Conservation (phyloP, 2,329 filamentous ascomycete species). For the Lasiodiplodia citricola region DNA sequence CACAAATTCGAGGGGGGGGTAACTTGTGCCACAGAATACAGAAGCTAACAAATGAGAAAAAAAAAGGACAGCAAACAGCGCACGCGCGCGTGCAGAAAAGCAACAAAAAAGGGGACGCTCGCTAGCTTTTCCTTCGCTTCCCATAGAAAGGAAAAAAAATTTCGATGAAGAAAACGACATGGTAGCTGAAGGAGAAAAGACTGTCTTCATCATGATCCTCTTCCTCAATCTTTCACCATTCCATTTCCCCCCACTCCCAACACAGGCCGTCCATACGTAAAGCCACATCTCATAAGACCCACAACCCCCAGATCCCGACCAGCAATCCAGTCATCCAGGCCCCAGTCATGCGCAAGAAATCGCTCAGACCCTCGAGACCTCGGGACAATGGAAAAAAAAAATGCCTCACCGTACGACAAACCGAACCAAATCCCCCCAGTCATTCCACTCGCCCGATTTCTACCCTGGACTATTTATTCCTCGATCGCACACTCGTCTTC, state of each 20-base stretch:
- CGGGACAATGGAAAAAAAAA: not conserved
- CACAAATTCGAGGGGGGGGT: not conserved
- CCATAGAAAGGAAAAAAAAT: not conserved
- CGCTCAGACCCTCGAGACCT: not conserved
- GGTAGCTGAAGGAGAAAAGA: not conserved
- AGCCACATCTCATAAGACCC: not conserved
- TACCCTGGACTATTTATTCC: not conserved
- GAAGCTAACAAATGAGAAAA: not conserved
- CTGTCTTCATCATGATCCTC: not conserved
- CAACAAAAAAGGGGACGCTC: not conserved
- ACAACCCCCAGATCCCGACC: not conserved
- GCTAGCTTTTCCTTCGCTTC: not conserved
- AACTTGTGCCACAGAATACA: not conserved
- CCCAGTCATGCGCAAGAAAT: not conserved
- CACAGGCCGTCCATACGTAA: not conserved
- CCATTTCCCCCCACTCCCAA: not conserved
- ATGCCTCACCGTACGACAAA: not conserved
- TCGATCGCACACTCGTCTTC: not conserved
- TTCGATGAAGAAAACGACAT: not conserved
- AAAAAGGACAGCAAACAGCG: not conserved
- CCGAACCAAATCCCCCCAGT: not conserved
- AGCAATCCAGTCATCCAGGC: not conserved
- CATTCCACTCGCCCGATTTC: not conserved
- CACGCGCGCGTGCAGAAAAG: not conserved
- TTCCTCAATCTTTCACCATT: not conserved